These are phyloP conservation scores for Vaccinium macrocarpon DNA, from an alignment of 148 eudicot species.

Conservation along the genomic window DNA sequence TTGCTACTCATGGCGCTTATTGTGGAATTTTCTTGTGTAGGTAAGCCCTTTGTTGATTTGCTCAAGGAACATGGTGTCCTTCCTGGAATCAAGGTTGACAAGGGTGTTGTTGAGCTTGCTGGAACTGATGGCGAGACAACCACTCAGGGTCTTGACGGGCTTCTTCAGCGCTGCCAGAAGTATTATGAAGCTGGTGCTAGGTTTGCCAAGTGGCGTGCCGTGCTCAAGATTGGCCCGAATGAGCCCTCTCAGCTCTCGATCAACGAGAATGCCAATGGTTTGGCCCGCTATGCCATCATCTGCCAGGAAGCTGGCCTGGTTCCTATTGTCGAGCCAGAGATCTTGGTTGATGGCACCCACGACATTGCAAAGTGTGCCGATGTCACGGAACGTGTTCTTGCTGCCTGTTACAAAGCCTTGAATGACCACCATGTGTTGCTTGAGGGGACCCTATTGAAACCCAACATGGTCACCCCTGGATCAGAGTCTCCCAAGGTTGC, in stretches of 20 bases:
- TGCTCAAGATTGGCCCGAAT: constrained; percentile 68
- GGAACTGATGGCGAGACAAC: constrained; percentile 91
- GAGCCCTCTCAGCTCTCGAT: constrained; percentile 85
- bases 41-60: constrained; percentile 84
- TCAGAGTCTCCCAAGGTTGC: constrained; percentile 74
- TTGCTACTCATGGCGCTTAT: background rate
- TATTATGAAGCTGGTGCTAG: constrained; percentile 81
- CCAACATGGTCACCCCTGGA: constrained; percentile 97
- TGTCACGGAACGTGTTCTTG: constrained; percentile 84
- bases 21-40: constrained; percentile 29
- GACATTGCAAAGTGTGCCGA: constrained; percentile 78
- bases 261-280: constrained; percentile 84
- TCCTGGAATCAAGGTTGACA: constrained; percentile 94
- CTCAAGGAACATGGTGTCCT: constrained; percentile 80
- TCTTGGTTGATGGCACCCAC: constrained; percentile 80
- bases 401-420: constrained; percentile 86
- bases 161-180: constrained; percentile 64
- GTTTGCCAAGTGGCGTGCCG: constrained; percentile 89
- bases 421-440: constrained; percentile 91
- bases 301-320: constrained; percentile 90
- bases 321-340: constrained; percentile 95
- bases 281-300: constrained; percentile 89
- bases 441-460: constrained; percentile 85
- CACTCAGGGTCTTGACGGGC: constrained; percentile 86
- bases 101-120: constrained; percentile 81